Evolutionary conservation across 2,329 filamentous ascomycete species (phyloP).

Genomic region (Talaromyces piceae): DNA sequence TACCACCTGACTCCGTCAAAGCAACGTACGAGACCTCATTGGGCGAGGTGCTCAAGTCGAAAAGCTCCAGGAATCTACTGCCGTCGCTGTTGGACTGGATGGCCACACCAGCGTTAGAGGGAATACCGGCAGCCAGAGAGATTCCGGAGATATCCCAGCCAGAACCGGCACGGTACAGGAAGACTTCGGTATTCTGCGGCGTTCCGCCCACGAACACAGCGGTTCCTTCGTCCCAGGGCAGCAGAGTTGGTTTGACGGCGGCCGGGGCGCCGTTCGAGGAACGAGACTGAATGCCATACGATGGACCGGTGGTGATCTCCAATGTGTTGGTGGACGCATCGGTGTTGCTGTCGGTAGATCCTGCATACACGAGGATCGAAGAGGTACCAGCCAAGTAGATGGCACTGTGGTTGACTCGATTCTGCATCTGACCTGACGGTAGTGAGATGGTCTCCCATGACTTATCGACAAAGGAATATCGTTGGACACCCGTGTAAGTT

Average conservation of each 20-base stretch:
- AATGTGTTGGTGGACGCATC: constrained; percentile 66
- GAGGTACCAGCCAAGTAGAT: constrained; percentile 64
- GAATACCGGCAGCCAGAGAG: constrained; percentile 53
- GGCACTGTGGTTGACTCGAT: constrained; percentile 67
- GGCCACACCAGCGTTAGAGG: constrained; percentile 54
- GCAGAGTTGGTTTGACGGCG: constrained; percentile 60
- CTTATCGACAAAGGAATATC: constrained; percentile 50
- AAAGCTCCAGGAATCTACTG: constrained; percentile 71
- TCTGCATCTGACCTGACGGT: constrained; percentile 50
- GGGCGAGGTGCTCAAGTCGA: constrained; percentile 66
- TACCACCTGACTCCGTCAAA: constrained; percentile 55
- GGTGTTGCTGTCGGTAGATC: constrained; percentile 54
- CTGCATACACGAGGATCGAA: constrained; percentile 73
- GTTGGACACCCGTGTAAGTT: constrained; percentile 67
- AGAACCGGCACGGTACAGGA: constrained; percentile 57
- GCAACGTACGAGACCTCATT: constrained; percentile 67
- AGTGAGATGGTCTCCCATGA: constrained; percentile 53
- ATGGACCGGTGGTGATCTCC: constrained; percentile 54
- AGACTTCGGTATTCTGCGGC: constrained; percentile 58
- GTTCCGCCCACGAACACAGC: constrained; percentile 70
- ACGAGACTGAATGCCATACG: constrained; percentile 56
- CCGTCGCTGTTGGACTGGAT: constrained; percentile 66
- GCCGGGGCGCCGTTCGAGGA: constrained; percentile 53
- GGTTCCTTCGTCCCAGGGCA: constrained; percentile 64
- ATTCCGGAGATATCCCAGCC: constrained; percentile 64